Evolutionary conservation across 345 rosid genomes (phyloP).

Genomic region (Corchorus capsularis): DNA sequence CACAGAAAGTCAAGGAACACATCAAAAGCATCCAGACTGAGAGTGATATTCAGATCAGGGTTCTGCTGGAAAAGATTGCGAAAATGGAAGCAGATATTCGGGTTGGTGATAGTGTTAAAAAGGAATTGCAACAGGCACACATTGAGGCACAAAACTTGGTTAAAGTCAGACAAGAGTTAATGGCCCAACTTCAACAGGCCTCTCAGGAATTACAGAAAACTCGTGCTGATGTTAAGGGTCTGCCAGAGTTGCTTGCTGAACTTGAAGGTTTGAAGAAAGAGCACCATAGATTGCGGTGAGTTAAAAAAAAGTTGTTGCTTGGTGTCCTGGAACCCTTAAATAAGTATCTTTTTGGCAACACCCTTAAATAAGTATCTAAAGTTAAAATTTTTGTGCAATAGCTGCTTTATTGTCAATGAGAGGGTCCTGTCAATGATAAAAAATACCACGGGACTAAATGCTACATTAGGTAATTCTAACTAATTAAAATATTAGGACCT

Average conservation of each 20-base stretch:
- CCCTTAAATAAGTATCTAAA: not conserved
- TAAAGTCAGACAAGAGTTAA: conserved; percentile 59
- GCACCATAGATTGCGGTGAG: conserved; percentile 71
- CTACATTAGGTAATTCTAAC: conserved; percentile 9
- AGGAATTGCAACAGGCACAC: conserved; percentile 70
- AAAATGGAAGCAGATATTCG: conserved; percentile 58
- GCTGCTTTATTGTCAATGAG: not conserved
- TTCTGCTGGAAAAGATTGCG: conserved; percentile 58
- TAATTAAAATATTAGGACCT: not conserved
- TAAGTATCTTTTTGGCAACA: not conserved
- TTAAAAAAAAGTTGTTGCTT: conserved; percentile 14
- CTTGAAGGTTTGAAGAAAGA: conserved; percentile 67
- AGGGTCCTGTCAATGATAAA: not conserved
- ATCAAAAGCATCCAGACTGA: conserved; percentile 72
- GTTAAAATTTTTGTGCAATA: not conserved
- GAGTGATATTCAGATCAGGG: conserved; percentile 73
- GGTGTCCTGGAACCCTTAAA: not conserved
- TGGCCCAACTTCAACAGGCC: conserved; percentile 54
- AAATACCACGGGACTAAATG: not conserved
- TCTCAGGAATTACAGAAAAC: conserved; percentile 57
- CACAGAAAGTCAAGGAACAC: conserved; percentile 59
- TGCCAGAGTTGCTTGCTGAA: conserved; percentile 55
- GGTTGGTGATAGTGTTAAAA: conserved; percentile 64
- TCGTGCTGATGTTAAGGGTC: conserved; percentile 43
- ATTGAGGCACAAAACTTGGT: conserved; percentile 67